Percentiles rank a stretch among this genome's conserved stretches.
phyloP scores from a whole-genome alignment of 2,329 filamentous ascomycete genomes.

The Monilinia laxa region DNA sequence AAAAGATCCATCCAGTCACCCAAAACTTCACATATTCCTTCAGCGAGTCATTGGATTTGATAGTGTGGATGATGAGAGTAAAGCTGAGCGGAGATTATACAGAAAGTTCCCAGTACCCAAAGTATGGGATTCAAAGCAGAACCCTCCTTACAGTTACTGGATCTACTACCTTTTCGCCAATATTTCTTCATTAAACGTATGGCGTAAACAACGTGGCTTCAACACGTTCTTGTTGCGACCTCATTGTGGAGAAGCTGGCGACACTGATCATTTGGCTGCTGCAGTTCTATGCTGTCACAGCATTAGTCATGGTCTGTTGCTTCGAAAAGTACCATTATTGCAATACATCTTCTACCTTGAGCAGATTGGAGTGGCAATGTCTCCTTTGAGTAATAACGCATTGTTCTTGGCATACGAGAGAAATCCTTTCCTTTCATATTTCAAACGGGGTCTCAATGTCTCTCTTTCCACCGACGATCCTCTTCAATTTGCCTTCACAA shows the following conservation, averaged over 20 bases:
- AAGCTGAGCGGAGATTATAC: conserved; percentile 89
- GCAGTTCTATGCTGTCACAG: conserved; percentile 92
- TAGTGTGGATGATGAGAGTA: conserved; percentile 97
- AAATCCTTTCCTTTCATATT: conserved; percentile 95
- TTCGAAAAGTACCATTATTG: conserved; percentile 89
- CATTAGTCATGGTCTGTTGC: conserved; percentile 89
- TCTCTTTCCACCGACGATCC: conserved; percentile 96
- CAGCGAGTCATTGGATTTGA: conserved; percentile 96
- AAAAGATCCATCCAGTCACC: conserved; percentile 78
- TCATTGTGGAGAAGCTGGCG: conserved; percentile 94
- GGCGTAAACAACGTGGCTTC: conserved; percentile 87
- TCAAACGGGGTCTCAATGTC: conserved; percentile 90
- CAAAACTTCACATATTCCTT: conserved; percentile 91
- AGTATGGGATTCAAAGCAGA: conserved; percentile 87
- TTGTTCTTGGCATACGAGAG: conserved; percentile 94
- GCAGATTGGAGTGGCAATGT: conserved; percentile 98
- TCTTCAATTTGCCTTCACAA: conserved; percentile 96
- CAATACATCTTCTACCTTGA: conserved; percentile 98
- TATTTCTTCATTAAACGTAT: conserved; percentile 86
- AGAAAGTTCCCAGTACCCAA: conserved; percentile 91
- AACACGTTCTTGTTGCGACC: conserved; percentile 92
- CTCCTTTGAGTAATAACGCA: conserved; percentile 96
- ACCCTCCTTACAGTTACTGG: conserved; percentile 98
- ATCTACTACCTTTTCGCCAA: conserved; percentile 97
- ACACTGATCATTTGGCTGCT: conserved; percentile 92